Base-by-base conservation (phyloP, 2,329 filamentous ascomycete species). In the Cordyceps pruinosa region DNA sequence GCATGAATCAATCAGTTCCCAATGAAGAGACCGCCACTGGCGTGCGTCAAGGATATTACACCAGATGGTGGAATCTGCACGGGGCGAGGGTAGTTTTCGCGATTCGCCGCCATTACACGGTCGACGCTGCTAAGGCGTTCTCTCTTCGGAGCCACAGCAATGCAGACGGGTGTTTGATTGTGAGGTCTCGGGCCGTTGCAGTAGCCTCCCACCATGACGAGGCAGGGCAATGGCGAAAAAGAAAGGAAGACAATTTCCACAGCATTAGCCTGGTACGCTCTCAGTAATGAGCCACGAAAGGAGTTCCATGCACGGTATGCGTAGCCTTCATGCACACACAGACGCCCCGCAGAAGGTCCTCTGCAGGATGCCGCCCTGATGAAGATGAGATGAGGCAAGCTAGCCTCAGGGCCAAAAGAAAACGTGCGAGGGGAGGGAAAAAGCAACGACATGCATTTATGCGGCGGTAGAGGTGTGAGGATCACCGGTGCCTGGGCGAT, bases 141-240 rank as follows among this genome's bases (percentile, higher is more conserved):
- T 21, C 17, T 9, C 30, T 32, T 7, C 4, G 23, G 23, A 25
- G 34, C n/a, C 34, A n/a, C 9, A 21, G 13, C 39, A 23, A 37
- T 32, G 34, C n/a, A 41, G 32, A 37, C 32, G 7, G 25, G 6
- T 32, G 53, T 51, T 23, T 57, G 49, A 51, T 49, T 54, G 44
- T 49, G 23, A 44, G 48, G 48, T 53, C 56, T 58, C 49, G 48
- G n/a, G 56, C 35, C 56, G 19, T 51, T 53, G 49, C 56, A 42
- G 56, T 49, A 53, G 54, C 30, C 45, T 42, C 12, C 19, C 45
- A 26, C 54, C 30, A 50, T 25, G 54, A 30, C 54, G 30, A 56
- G 54, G 54, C 45, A 56, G 46, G 37, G 54, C 37, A 49, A 50
- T 19, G 19, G 25, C 5, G 21, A 56, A 56, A 56, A 56, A 56